Base-by-base conservation (phyloP, 345 rosid species). In the Salix viminalis region DNA sequence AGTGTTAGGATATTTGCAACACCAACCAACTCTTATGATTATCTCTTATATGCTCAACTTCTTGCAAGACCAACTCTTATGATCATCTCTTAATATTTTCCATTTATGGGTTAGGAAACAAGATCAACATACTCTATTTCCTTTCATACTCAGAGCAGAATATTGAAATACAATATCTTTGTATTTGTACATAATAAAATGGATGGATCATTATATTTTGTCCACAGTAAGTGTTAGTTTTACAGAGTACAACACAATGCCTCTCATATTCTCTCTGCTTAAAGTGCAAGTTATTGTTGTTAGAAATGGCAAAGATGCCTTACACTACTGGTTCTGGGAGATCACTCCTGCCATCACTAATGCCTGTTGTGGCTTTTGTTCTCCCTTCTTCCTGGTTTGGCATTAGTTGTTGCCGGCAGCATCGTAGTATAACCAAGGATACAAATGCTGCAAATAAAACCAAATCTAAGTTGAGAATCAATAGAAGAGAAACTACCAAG, bases 361-460 rank as follows among this genome's bases (percentile, higher is more conserved):
- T 19, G 58, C 28, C 69, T n/a, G 62, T n/a, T 56, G 28, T 42
- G 39, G 67, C 69, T 75, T 79, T n/a, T 73, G 60, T 18, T 7
- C 71, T 75, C 88, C 41, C 89, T 56, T 65, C 89, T 67, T 77
- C 88, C 18, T 76, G 72, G 9, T 77, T 84, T 56, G 83, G 58
- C 71, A n/a, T 72, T 13, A 86, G 76, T 62, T 87, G 89, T 77
- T 89, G 90, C 74, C 90, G 85, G 77, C 74, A 85, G 84, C 86
- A 90, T 39, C 91, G 85, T 79, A 95, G 75, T 36, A 91, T 85
- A 18, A 93, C 99, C 73, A 91, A 69, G 4, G 87, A 80, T 84
- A 95, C 88, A 82, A 95, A 95, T 75, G 89, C 98, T 93, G 94
- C 86, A 85, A 75, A 56, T 39, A 71, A 23, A 26, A 73, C 7